Evolutionary conservation across 805 yeast genomes (phyloP), one percentile per base, ranked within the genome.

Genomic region (Candida ponderosae): DNA sequence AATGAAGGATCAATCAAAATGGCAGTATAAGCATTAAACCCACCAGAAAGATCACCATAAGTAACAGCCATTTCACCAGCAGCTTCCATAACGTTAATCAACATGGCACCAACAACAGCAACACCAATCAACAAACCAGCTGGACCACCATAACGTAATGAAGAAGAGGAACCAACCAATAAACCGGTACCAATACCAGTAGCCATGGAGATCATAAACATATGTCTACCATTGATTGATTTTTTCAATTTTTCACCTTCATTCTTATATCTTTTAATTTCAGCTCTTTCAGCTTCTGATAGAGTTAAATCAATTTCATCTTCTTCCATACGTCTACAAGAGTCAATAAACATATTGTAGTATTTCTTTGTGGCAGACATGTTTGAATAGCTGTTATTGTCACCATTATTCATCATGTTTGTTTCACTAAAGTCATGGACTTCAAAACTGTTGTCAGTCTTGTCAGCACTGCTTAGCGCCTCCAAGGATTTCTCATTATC

Each of bases 181-280:
- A 81, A 59, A 54, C 90, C 89, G 3, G 87, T 79, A 46, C 90
- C 90, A 35, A 81, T 76, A 46, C 81, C 76, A 26, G 86, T 82
- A 24, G 86, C 86, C 31, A 82, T 69, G 29, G 87, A 80, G 47
- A 82, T 80, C 80, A 83, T 74, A 41, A 79, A 75, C 50, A 82
- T 64, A 57, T 81, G 89, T 51, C 87, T 66, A 6, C 65, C 50
- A 30, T 54, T 50, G 34, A 65, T 56, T 15, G 60, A 52, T 29
- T 18, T 27, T 21, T n/a, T 21, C 40, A 62, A 43, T 34, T 57
- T 66, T 58, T 56, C 54, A 51, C 57, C 57, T 40, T 51, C 53
- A 31, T 41, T 45, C 32, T 44, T 41, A 20, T 39, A 36, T 16
- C 33, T 38, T 8, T 44, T 21, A 5, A 54, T 42, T 40, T 53